phyloP scores from a whole-genome alignment of 176 grass and related monocot genomes.

The Saccharum spontaneum region DNA sequence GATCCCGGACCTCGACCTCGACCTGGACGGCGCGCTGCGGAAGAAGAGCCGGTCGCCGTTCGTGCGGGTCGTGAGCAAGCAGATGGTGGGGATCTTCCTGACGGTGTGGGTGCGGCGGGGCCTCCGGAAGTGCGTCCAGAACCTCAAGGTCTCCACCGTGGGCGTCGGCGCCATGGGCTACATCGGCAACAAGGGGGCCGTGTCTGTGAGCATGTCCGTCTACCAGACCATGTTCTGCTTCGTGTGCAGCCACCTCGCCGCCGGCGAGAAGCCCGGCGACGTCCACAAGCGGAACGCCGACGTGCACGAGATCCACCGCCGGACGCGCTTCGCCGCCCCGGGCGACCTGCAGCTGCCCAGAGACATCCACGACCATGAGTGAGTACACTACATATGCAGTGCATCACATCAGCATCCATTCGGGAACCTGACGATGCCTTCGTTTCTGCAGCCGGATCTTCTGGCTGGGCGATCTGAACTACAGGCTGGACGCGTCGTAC shows the following conservation, averaged over 20 bases:
- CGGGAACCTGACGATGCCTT: neutral
- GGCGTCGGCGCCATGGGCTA: slow-evolving; percentile 98
- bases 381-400: neutral
- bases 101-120: slow-evolving; percentile 75
- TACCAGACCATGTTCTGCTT: slow-evolving; percentile 98
- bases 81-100: slow-evolving; percentile 87
- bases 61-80: slow-evolving; percentile 91
- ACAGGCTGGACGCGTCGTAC: slow-evolving; percentile 77
- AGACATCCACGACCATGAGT: slow-evolving; percentile 87
- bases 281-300: slow-evolving; percentile 69
- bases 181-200: slow-evolving; percentile 94
- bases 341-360: slow-evolving; percentile 37
- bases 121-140: slow-evolving; percentile 75
- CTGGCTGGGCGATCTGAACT: slow-evolving; percentile 96
- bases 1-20: slow-evolving; percentile 42
- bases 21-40: neutral
- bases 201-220: slow-evolving; percentile 94
- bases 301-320: slow-evolving; percentile 84
- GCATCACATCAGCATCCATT: neutral
- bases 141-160: slow-evolving; percentile 86
- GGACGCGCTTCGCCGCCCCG: slow-evolving; percentile 52
- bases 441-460: slow-evolving; percentile 67
- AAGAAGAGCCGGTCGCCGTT: slow-evolving; percentile 67
- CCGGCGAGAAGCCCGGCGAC: slow-evolving; percentile 73
- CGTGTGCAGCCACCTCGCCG: slow-evolving; percentile 75